Evolutionary conservation across 2,329 filamentous ascomycete species (phyloP).

Genomic region (Chalara sp.): DNA sequence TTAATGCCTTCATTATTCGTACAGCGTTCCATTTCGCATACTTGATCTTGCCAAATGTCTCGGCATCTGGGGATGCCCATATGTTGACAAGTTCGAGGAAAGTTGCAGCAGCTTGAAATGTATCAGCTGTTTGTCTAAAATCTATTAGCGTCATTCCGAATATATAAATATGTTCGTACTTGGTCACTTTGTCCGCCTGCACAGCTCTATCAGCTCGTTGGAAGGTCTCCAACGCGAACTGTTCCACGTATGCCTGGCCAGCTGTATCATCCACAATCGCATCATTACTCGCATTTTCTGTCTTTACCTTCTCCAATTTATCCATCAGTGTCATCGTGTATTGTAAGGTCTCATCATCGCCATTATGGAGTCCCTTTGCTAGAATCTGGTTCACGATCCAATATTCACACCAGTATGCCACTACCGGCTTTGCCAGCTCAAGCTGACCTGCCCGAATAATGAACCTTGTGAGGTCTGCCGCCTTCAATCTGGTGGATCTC

Average conservation of each 20-base stretch:
- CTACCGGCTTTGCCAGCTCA: conserved; percentile 74
- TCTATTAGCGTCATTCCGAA: conserved; percentile 1
- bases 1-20: conserved; percentile 84
- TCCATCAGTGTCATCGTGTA: conserved; percentile 88
- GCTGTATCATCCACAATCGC: conserved; percentile 79
- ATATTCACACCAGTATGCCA: conserved; percentile 91
- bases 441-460: conserved; percentile 79
- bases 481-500: conserved; percentile 53
- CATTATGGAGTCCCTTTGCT: conserved; percentile 67
- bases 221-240: conserved; percentile 88
- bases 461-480: conserved; percentile 78
- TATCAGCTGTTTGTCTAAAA: conserved; percentile 79
- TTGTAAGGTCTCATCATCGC: conserved; percentile 68
- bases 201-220: conserved; percentile 77
- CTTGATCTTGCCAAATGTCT: conserved; percentile 81
- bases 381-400: conserved; percentile 48
- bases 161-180: conserved; percentile 48
- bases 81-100: conserved; percentile 85
- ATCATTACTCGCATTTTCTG: conserved; percentile 68
- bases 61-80: conserved; percentile 70
- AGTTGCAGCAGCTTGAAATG: conserved; percentile 84
- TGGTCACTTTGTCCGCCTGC: conserved; percentile 74
- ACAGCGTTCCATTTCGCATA: conserved; percentile 95
- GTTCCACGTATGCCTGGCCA: conserved; percentile 86
- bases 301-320: conserved; percentile 77